Percentiles rank a stretch among this genome's conserved stretches.
Evolutionary conservation across 78 protist species (phyloP).

Genomic region (Dictyostelium purpureum): DNA sequence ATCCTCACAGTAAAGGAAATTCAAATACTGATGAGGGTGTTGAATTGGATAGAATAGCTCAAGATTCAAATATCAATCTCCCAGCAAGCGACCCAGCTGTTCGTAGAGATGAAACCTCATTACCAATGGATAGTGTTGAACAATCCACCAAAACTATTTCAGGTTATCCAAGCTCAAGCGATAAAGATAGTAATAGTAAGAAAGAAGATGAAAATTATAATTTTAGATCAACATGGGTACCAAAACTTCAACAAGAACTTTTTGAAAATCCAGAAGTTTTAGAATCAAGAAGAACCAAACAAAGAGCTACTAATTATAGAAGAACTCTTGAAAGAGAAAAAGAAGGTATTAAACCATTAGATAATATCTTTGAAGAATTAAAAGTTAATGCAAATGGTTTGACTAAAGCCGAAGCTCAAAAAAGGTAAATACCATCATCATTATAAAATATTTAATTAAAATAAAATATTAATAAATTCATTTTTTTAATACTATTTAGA

Average conservation of each 20-base stretch:
- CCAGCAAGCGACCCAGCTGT: neutral
- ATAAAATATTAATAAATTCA: neutral
- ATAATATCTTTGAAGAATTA: slow-evolving; percentile 31
- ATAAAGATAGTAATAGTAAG: neutral
- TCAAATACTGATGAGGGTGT: neutral
- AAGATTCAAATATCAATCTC: slow-evolving; percentile 8
- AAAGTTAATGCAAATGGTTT: slow-evolving; percentile 40
- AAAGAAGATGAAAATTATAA: slow-evolving; percentile 13
- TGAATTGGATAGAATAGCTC: neutral
- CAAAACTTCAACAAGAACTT: slow-evolving; percentile 56
- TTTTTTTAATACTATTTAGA: neutral
- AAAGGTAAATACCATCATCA: slow-evolving; percentile 35
- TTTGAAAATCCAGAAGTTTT: slow-evolving; percentile 40
- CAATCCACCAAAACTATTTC: slow-evolving; percentile 33
- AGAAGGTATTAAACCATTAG: slow-evolving; percentile 34
- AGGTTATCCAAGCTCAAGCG: slow-evolving; percentile 23
- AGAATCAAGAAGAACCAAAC: neutral
- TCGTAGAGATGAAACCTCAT: neutral
- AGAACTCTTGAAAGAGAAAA: slow-evolving; percentile 47
- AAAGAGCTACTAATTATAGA: slow-evolving; percentile 43
- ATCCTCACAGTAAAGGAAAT: neutral
- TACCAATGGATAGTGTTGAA: neutral
- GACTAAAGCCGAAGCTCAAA: slow-evolving; percentile 55
- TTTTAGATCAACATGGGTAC: slow-evolving; percentile 48
- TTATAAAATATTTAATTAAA: neutral